Evolutionary conservation across 805 yeast genomes (phyloP), one percentile per base, ranked within the genome.

Genomic region (Brettanomyces nanus): DNA sequence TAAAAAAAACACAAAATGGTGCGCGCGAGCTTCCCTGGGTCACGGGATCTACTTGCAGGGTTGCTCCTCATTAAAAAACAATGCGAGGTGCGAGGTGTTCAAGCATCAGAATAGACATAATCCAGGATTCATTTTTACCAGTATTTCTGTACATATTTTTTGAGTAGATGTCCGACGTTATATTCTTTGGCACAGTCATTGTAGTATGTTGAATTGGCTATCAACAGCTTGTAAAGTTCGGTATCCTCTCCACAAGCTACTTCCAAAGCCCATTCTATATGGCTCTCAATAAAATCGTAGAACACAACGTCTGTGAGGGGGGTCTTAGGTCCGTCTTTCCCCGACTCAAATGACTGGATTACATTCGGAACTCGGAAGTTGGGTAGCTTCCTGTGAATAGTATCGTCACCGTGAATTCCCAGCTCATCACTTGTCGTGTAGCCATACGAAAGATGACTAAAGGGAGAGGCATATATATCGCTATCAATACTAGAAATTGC

Each of bases 401-500:
- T 69, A 64, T 84, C 97, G 54, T 92, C 98, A 18, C 98, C 98
- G 44, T 78, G 77, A 45, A 66, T 59, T 0, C 97, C 98, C 48
- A 71, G 68, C 51, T 90, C 97, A 54, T 92, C 98, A 33, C 59
- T 49, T 0, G 98, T 90, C 0, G 77, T 78, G 48, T 82, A 84
- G 0, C 98, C 98, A 43, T 73, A 75, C 1, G 34, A 31, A 6
- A 30, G 18, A 6, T 20, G 13, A 6, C 18, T 30, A 7, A 3
- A 7, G n/a, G 22, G 33, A 15, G 5, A 15, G 9, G 19, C 26
- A 15, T 13, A 31, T 20, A 13, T 6, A 17, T 6, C 38, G 46
- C 21, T 53, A 7, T 18, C n/a, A 9, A 19, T 18, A 19, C 15
- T 56, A 4, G 31, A 11, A 18, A 15, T 18, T 15, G 10, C 19